A percentile compares a stretch with the other conserved stretches of the same genome.
phyloP scores from a whole-genome alignment of 108 stramenopile species.

The Discostella pseudostelligera region DNA sequence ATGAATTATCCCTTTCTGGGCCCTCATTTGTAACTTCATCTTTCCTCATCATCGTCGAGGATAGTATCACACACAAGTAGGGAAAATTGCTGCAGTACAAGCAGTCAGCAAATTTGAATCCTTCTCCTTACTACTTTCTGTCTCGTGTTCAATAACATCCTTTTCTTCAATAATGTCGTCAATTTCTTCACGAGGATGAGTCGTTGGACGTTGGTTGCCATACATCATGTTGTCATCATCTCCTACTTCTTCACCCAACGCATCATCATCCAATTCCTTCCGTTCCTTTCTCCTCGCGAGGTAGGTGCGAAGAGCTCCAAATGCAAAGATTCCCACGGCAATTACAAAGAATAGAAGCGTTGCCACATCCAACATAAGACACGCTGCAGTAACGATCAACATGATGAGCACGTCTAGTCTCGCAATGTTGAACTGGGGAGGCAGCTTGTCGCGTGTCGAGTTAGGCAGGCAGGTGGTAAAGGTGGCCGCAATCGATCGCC shows the following conservation, averaged over 20 bases:
- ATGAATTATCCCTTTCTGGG: no score
- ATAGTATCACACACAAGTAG: not conserved
- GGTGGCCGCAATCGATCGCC: slow-evolving; percentile 38
- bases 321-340: slow-evolving; percentile 4
- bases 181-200: not conserved
- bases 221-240: not conserved
- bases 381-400: slow-evolving; percentile 25
- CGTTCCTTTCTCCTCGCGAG: not conserved
- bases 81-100: no score
- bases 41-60: not conserved
- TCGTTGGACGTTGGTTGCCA: not conserved
- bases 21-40: no score
- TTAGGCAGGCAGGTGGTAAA: slow-evolving; percentile 38
- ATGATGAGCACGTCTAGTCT: slow-evolving; percentile 29
- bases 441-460: slow-evolving; percentile 26
- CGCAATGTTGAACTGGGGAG: slow-evolving; percentile 43
- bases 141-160: not conserved
- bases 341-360: slow-evolving; percentile 26
- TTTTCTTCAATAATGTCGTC: not conserved
- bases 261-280: not conserved
- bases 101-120: not conserved
- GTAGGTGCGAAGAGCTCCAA: not conserved
- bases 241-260: not conserved
- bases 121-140: not conserved
- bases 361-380: slow-evolving; percentile 26